phyloP scores from a whole-genome alignment of 2,329 filamentous ascomycete species.

The Pseudofabraea citricarpa region DNA sequence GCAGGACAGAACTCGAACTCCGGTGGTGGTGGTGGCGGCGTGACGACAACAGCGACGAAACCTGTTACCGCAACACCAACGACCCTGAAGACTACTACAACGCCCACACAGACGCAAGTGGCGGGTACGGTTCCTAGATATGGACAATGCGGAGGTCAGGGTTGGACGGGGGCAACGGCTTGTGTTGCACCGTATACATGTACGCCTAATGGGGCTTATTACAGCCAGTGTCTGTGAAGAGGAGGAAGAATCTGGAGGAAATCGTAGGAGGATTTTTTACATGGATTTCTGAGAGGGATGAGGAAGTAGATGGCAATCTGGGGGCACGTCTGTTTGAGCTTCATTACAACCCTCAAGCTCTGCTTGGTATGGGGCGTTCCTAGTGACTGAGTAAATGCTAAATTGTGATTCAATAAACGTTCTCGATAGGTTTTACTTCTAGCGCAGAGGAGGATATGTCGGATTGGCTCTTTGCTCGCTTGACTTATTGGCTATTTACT shows the following conservation, averaged over 20 bases:
- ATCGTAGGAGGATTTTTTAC: not conserved
- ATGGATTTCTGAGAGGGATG: not conserved
- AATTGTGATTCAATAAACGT: too few species aligned
- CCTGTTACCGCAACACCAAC: not conserved
- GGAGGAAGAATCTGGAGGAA: not conserved
- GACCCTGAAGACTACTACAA: not conserved
- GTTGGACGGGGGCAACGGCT: slow-evolving; percentile 10
- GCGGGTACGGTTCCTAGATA: not conserved
- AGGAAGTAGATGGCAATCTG: not conserved
- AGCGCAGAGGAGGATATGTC: too few species aligned
- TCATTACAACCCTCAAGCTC: too few species aligned
- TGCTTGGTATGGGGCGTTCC: too few species aligned
- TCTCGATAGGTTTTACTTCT: too few species aligned
- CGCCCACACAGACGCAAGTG: not conserved
- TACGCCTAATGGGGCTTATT: slow-evolving; percentile 3
- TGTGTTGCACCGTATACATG: slow-evolving; percentile 9
- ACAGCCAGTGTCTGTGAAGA: slow-evolving; percentile 7
- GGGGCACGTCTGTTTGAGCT: too few species aligned
- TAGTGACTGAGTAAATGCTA: too few species aligned
- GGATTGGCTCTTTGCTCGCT: too few species aligned
- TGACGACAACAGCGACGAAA: not conserved
- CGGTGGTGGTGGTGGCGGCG: not conserved
- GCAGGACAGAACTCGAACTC: not conserved
- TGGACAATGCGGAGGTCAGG: slow-evolving; percentile 7
- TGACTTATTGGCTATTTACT: too few species aligned